Conservation (phyloP, 1,139 yeast genomes). For the Pichia sp. region DNA sequence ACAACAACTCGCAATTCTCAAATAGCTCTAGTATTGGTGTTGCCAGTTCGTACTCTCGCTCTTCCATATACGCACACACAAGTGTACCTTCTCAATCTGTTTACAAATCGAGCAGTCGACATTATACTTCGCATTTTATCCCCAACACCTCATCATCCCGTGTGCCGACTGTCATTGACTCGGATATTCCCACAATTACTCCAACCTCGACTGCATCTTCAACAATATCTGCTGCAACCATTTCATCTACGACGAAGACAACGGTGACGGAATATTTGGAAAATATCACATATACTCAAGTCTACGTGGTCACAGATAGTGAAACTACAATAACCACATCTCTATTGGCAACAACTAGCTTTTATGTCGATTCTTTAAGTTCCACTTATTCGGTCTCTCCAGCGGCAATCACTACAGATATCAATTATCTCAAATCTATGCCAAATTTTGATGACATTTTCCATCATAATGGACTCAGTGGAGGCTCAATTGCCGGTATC, state of each 20-base stretch:
- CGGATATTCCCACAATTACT: background rate
- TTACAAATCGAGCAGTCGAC: too few species aligned
- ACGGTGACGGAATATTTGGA: conserved; percentile 14
- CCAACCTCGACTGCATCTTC: conserved; percentile 1
- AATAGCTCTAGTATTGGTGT: too few species aligned
- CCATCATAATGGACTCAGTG: conserved; percentile 14
- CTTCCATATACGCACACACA: too few species aligned
- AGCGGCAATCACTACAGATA: conserved; percentile 24
- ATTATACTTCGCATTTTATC: too few species aligned
- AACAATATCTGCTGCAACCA: background rate
- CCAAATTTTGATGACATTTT: conserved; percentile 5
- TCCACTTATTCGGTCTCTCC: conserved; percentile 21
- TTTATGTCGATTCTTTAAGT: conserved; percentile 14
- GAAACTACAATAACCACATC: conserved; percentile 33
- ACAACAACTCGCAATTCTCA: too few species aligned
- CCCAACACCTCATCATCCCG: background rate
- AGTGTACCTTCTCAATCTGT: too few species aligned
- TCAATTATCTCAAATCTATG: conserved; percentile 14
- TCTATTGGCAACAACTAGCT: conserved; percentile 27
- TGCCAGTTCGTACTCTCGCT: too few species aligned
- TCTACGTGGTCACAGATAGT: conserved; percentile 34
- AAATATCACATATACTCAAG: conserved; percentile 30
- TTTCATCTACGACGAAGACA: background rate
- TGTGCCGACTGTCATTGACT: background rate
- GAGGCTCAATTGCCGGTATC: conserved; percentile 37